Conservation (phyloP, 2,329 filamentous ascomycete genomes). For the Scopulariopsis brevicaulis region DNA sequence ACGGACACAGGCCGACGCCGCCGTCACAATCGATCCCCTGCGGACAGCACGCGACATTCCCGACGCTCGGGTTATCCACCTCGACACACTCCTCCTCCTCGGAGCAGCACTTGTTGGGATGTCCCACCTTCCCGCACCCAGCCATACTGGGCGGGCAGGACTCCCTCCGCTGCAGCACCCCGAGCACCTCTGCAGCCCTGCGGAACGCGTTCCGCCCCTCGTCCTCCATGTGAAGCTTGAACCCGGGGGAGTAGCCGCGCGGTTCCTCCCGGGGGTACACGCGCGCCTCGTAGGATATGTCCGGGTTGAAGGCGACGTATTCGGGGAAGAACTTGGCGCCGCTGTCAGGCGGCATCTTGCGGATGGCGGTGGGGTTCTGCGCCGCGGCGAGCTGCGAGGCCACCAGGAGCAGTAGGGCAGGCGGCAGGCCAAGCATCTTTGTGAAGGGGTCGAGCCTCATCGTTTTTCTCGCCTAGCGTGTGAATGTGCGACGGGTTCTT, state of each 20-base stretch:
- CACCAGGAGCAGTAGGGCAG: constrained; percentile 1
- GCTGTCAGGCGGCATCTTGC: constrained; percentile 60
- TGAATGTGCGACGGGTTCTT: not conserved
- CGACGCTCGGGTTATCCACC: constrained; percentile 50
- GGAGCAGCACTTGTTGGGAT: constrained; percentile 62
- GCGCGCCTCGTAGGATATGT: constrained; percentile 10
- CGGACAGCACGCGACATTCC: constrained; percentile 67
- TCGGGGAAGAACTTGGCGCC: constrained; percentile 65
- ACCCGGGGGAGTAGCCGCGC: constrained; percentile 33
- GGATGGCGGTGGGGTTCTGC: constrained; percentile 45
- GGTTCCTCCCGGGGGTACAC: constrained; percentile 17
- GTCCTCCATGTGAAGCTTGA: constrained; percentile 30
- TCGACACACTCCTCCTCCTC: constrained; percentile 53
- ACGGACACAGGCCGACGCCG: constrained; percentile 47
- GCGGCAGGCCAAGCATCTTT: constrained; percentile 2
- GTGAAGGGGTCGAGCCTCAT: not conserved
- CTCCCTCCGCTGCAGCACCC: constrained; percentile 40
- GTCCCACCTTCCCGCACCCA: constrained; percentile 51
- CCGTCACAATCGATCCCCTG: constrained; percentile 52
- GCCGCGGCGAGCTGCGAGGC: constrained; percentile 1
- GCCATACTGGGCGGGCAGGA: constrained; percentile 59
- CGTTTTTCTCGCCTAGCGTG: not conserved
- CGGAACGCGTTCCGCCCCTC: constrained; percentile 17
- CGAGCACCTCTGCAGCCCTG: constrained; percentile 32
- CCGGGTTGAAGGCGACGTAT: constrained; percentile 40